phyloP scores from a whole-genome alignment of 2,329 filamentous ascomycete genomes.

The Aspergillus sp. region DNA sequence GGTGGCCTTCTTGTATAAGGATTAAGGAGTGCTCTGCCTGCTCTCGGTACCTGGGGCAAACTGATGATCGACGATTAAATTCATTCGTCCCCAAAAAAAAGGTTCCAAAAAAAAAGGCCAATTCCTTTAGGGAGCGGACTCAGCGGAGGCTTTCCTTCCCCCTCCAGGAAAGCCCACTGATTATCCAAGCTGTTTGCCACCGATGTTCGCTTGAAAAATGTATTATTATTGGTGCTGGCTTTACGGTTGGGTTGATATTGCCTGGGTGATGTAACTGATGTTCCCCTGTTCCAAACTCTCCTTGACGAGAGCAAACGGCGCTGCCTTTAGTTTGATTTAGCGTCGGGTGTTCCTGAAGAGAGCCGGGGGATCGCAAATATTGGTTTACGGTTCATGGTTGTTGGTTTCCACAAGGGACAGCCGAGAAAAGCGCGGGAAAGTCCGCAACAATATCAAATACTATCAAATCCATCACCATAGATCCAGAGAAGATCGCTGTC shows the following conservation, averaged over 20 bases:
- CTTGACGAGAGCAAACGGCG: background rate
- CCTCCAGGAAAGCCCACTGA: background rate
- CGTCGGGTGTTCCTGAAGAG: constrained; percentile 8
- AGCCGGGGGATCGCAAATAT: background rate
- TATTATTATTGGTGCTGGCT: background rate
- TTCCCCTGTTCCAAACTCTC: constrained; percentile 2
- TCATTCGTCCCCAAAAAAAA: constrained; percentile 1
- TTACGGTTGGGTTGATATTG: constrained; percentile 2
- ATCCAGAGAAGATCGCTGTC: background rate
- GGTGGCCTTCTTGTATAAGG: background rate
- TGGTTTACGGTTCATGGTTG: background rate
- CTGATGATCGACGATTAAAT: constrained; percentile 4
- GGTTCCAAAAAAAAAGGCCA: background rate
- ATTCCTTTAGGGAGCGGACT: background rate
- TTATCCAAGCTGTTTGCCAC: background rate
- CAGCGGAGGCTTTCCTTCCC: background rate
- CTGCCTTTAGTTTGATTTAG: constrained; percentile 2
- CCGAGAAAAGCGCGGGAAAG: background rate
- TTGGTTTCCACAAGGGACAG: background rate
- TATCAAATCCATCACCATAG: no score
- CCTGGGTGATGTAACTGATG: constrained; percentile 11
- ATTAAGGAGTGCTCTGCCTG: background rate
- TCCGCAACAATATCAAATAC: no score
- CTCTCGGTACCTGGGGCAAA: background rate
- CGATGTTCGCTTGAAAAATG: background rate